Evolutionary conservation across 2,329 filamentous ascomycete species (phyloP), one percentile per base, ranked within the genome.

Genomic region (Thermothelomyces thermophilus): DNA sequence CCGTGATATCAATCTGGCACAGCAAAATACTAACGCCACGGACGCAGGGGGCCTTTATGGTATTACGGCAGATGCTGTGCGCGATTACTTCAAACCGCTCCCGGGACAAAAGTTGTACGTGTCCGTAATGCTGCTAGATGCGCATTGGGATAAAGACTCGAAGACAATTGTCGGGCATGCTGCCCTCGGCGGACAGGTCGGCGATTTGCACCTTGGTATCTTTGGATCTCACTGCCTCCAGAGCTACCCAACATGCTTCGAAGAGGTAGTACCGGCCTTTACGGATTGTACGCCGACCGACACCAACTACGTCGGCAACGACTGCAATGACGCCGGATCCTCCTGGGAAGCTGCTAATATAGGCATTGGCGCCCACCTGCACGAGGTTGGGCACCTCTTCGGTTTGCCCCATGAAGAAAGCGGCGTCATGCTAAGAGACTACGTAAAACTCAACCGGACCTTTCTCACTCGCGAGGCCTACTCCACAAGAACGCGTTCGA

Each of bases 271-370:
- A 4, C 83, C 89, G 17, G 86, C 90, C 5, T 95, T 97, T 61
- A 85, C 81, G 14, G 90, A 97, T 67, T 95, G 90, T 66, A 95
- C 90, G 2, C 82, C 84, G 28, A 96, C 90, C 0, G 88, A 97
- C 63, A 87, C 83, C 9, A 78, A 81, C 34, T 79, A 79, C 59
- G 82, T 95, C 33, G 86, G 86, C 14, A 95, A 96, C 61, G 88
- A 95, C 64, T 88, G 83, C 65, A 86, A 86, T 59, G 87, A 95
- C 58, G 84, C 84, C 6, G 90, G 90, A 20, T 95, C 87, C 63
- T 93, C 83, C 41, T 97, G 91, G 91, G 91, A 97, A 66, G 83
- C 90, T n/a, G 90, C 88, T 22, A 95, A 91, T 60, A 86, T 95
- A 53, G 90, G 90, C 26, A 94, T 97, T 56, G 91, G 91, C 7